Evolutionary conservation across 345 rosid genomes (phyloP).

Genomic region (Linum trigynum): DNA sequence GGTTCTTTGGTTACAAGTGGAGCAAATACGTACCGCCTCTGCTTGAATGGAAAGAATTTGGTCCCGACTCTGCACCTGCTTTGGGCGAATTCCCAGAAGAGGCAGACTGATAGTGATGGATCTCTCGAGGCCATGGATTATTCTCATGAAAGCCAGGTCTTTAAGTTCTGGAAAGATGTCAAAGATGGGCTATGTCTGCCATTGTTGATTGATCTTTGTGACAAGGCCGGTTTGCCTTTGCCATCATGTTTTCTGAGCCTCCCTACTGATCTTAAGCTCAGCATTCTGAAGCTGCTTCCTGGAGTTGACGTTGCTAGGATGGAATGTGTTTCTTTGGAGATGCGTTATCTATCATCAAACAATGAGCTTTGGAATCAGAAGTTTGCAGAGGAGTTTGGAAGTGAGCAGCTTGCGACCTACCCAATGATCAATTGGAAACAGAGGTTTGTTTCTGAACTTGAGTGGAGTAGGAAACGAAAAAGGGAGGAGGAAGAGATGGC

Average conservation of each 20-base stretch:
- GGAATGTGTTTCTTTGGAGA: constrained; percentile 39
- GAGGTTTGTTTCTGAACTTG: constrained; percentile 30
- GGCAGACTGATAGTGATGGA: constrained; percentile 15
- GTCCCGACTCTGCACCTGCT: constrained; percentile 30
- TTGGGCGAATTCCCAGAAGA: constrained; percentile 18
- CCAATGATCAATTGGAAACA: constrained; percentile 36
- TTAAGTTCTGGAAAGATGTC: constrained; percentile 62
- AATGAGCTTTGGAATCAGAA: constrained; percentile 56
- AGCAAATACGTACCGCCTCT: constrained; percentile 24
- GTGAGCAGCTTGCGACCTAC: neutral
- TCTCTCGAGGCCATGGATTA: constrained; percentile 1
- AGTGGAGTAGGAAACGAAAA: constrained; percentile 16
- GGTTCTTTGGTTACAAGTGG: constrained; percentile 35
- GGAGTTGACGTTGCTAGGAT: constrained; percentile 42
- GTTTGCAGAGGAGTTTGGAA: constrained; percentile 35
- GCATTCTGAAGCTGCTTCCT: constrained; percentile 50
- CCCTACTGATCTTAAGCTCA: constrained; percentile 60
- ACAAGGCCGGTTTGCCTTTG: constrained; percentile 36
- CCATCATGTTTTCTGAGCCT: constrained; percentile 52
- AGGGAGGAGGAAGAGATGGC: constrained; percentile 1
- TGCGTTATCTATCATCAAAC: constrained; percentile 37
- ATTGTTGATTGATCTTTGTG: constrained; percentile 47
- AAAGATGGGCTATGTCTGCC: constrained; percentile 62
- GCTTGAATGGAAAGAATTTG: constrained; percentile 37
- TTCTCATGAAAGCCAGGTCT: constrained; percentile 27